These are phyloP conservation scores for Alternaria brassicicola DNA, from an alignment of 2,329 filamentous ascomycete species.

Conservation along the genomic window DNA sequence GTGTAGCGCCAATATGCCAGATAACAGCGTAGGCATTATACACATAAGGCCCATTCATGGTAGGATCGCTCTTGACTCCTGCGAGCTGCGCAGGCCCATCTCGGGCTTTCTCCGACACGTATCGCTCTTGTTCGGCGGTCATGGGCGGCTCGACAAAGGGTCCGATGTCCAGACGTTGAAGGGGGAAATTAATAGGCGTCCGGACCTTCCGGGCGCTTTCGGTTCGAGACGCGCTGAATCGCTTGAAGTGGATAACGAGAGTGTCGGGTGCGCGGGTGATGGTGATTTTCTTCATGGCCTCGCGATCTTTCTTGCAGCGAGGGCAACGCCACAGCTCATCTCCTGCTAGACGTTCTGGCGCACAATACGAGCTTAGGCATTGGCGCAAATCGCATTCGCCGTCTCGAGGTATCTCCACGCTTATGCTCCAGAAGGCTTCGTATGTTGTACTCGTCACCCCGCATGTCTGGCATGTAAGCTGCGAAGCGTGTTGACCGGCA, in stretches of 20 bases:
- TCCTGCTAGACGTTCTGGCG: conserved; percentile 69
- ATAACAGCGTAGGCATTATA: conserved; percentile 91
- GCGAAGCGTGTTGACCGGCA: conserved; percentile 71
- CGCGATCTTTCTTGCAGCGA: conserved; percentile 70
- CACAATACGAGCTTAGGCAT: conserved; percentile 72
- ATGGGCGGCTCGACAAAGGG: conserved; percentile 63
- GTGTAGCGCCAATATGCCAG: conserved; percentile 71
- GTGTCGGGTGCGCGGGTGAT: conserved; percentile 80
- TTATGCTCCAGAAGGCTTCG: conserved; percentile 73
- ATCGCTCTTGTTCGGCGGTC: conserved; percentile 48
- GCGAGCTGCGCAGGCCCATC: conserved; percentile 39
- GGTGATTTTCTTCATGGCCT: conserved; percentile 72
- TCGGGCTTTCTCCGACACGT: conserved; percentile 32
- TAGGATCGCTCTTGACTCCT: conserved; percentile 47
- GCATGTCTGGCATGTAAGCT: conserved; percentile 66
- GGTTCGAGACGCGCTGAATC: conserved; percentile 65
- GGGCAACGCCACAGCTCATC: conserved; percentile 77
- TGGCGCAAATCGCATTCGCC: conserved; percentile 68
- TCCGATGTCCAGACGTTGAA: conserved; percentile 70
- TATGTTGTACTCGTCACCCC: conserved; percentile 69
- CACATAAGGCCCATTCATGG: conserved; percentile 64
- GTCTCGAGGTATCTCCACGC: conserved; percentile 70
- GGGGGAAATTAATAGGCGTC: conserved; percentile 75
- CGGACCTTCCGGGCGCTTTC: conserved; percentile 70
- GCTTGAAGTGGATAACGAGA: conserved; percentile 78